Percentiles rank a stretch among this genome's conserved stretches.
Evolutionary conservation across 257 asterid species (phyloP).

Genomic region (Jasminum sambac): DNA sequence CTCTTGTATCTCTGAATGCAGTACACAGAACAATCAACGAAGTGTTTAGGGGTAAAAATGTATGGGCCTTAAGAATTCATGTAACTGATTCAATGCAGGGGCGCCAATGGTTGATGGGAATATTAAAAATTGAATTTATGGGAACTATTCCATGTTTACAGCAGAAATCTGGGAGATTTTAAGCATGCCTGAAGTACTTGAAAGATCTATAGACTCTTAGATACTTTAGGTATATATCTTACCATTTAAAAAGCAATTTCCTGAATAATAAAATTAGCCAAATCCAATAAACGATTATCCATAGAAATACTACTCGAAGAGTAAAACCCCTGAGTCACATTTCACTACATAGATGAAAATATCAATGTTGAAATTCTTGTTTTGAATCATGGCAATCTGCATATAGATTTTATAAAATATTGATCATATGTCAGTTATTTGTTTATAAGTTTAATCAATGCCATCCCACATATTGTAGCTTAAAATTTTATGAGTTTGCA

Average conservation of each 20-base stretch:
- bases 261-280: neutral
- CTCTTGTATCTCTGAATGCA: too few species aligned
- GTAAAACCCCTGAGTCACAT: neutral
- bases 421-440: neutral
- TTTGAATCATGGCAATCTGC: neutral
- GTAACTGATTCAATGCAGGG: too few species aligned
- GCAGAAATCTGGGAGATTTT: too few species aligned
- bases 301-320: neutral
- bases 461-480: neutral
- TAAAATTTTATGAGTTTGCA: neutral
- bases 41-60: too few species aligned
- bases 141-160: too few species aligned
- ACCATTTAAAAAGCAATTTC: neutral
- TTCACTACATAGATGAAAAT: neutral
- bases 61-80: too few species aligned
- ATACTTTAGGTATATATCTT: neutral
- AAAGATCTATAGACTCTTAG: too few species aligned
- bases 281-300: neutral
- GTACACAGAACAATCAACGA: too few species aligned
- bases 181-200: too few species aligned
- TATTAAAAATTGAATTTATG: too few species aligned
- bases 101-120: too few species aligned
- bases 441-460: neutral
- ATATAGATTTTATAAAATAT: neutral
- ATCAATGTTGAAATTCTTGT: neutral